Base-by-base conservation (phyloP, 2,329 filamentous ascomycete genomes). In the Aspergillus melleus region DNA sequence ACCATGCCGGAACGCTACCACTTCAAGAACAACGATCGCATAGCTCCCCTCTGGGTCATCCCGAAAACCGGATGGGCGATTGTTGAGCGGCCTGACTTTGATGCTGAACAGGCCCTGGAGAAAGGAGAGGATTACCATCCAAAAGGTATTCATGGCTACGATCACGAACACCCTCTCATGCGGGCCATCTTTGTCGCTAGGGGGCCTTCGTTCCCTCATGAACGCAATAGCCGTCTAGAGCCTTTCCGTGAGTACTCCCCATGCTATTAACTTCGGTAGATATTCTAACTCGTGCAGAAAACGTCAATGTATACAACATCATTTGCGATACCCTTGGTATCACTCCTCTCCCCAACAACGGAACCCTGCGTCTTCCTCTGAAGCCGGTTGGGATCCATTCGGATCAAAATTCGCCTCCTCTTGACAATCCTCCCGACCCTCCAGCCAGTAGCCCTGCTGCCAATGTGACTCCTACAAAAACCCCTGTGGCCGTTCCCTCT, bases 1-100 rank as follows among this genome's bases (percentile, higher is more conserved):
- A 86, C 95, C 68, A 98, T 99, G 94, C 95, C 95, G 0, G 87
- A 89, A 68, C 86, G 92, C 29, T 99, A 95, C 76, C 94, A 98
- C 74, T 99, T 99, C 72, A 87, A 87, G 3, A 86, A 89, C 19
- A 97, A 96, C 72, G 82, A 89, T 36, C 89, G 95, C 55, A 99
- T 99, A 65, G 95, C 95, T 0, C 95, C 95, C 0, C 77, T 99
- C 0, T 99, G 95, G 95, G 88, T 98, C 52, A 85, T 99, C 0
- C 95, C 95, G 0, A 91, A 93, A 73, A 86, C 92, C 0, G 95
- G 95, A 10, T 99, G 93, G 91, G 92, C 92, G 0, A 90, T 99
- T 62, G 92, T 96, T 16, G 88, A 88, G 19, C 89, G 88, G 68
- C 78, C 87, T 1, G 92, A 96, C 59, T 92, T 96, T 66, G 83